Evolutionary conservation across 352 stramenopile genomes (phyloP), one percentile per base, ranked within the genome.

Genomic region (Aphanomyces cochlioides): DNA sequence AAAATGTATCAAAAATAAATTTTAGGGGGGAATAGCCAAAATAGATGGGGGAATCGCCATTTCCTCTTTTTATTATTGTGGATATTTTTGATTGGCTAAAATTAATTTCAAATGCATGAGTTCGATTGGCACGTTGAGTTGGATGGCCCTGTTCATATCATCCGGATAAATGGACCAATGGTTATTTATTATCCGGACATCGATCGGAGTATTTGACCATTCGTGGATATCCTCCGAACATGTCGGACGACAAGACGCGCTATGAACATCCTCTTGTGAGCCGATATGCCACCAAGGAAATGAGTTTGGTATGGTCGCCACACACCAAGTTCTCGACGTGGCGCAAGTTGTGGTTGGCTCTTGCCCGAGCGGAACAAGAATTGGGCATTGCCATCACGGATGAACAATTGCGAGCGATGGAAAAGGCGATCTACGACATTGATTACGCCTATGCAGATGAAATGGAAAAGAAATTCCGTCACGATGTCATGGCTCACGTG

Each of bases 401-500:
- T 74, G 96, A 99, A 77, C 97, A 99, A 80, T 76, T 99, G 36
- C 82, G 98, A 72, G 90, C 98, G 75, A 99, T 99, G 96, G 78
- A 92, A 71, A 81, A 79, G 21, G 87, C 99, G 74, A 75, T 99
- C 39, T 92, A 95, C 80, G 92, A 99, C 79, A 98, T 99, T 70
- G 96, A 99, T 82, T 99, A 98, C 79, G 92, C 96, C 61, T 96
- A 98, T 78, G 97, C 97, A 0, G 94, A 83, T 1, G 87, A 98
- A 76, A 99, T 99, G 89, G 97, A 99, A 79, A 91, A 92, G 63
- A 97, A 99, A 77, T 98, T 99, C 77, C 93, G 97, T 69, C 97
- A 99, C 81, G 97, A 99, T 77, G 97, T 99, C 64, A 99, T 99
- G 97, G 96, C 95, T 8, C 97, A 99, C 77, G 96, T 99, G 43